Percentiles rank a stretch among this genome's conserved stretches.
Evolutionary conservation across 2,329 filamentous ascomycete species (phyloP).

Genomic region (Niveomyces coronatus): DNA sequence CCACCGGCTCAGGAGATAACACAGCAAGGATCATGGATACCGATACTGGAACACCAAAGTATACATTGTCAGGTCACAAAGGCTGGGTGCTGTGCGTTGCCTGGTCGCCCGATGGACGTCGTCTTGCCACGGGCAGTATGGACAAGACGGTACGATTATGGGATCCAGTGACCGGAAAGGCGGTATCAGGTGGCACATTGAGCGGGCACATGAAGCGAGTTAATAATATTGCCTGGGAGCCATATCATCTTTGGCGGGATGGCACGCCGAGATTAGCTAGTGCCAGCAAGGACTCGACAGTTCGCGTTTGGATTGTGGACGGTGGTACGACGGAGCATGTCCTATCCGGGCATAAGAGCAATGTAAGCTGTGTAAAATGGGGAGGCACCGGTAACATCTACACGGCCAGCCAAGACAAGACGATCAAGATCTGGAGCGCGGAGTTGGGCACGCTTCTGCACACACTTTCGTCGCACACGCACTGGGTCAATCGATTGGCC

Average conservation of each 20-base stretch:
- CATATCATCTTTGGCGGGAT: slow-evolving; percentile 70
- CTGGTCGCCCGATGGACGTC: slow-evolving; percentile 74
- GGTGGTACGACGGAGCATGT: slow-evolving; percentile 71
- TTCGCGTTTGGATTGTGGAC: slow-evolving; percentile 77
- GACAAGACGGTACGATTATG: slow-evolving; percentile 87
- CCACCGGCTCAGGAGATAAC: slow-evolving; percentile 82
- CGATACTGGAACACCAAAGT: slow-evolving; percentile 79
- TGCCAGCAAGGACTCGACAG: slow-evolving; percentile 80
- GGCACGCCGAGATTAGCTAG: slow-evolving; percentile 74
- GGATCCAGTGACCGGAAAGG: slow-evolving; percentile 72
- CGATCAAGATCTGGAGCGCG: slow-evolving; percentile 82
- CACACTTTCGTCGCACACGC: slow-evolving; percentile 71
- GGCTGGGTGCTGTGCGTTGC: slow-evolving; percentile 83
- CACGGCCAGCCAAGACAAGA: slow-evolving; percentile 83
- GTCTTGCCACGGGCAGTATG: slow-evolving; percentile 83
- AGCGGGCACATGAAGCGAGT: slow-evolving; percentile 88
- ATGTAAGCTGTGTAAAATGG: slow-evolving; percentile 87
- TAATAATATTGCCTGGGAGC: slow-evolving; percentile 83
- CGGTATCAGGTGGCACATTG: slow-evolving; percentile 54
- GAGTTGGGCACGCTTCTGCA: slow-evolving; percentile 69
- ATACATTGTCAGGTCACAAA: slow-evolving; percentile 78
- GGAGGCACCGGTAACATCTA: slow-evolving; percentile 82
- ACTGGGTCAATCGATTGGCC: slow-evolving; percentile 93
- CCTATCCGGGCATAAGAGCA: slow-evolving; percentile 78
- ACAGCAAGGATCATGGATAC: slow-evolving; percentile 93